These are phyloP conservation scores for Russula griseocarnosa DNA, from an alignment of 768 basidiomycete genomes.

Conservation along the genomic window DNA sequence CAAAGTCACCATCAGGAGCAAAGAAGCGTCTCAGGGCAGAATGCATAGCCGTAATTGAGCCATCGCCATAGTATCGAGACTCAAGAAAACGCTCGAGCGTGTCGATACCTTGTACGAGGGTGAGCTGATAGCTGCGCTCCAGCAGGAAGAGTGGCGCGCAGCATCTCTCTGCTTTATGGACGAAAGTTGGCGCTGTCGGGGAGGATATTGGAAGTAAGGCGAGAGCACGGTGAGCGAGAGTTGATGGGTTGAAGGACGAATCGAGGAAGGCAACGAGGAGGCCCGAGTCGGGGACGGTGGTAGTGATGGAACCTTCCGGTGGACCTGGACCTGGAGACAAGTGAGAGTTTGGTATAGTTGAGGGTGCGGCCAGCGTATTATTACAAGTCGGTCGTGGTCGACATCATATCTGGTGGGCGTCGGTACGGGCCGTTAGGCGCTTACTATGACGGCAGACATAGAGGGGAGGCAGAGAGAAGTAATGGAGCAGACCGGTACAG, in stretches of 20 bases:
- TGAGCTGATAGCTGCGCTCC: slow-evolving; percentile 52
- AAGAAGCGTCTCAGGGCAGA: no score
- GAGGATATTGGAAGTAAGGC: slow-evolving; percentile 36
- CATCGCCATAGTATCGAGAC: slow-evolving; percentile 59
- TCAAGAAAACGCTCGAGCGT: slow-evolving; percentile 79
- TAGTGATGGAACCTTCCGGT: slow-evolving; percentile 17
- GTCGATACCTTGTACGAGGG: slow-evolving; percentile 78
- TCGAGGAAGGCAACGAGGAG: slow-evolving; percentile 73
- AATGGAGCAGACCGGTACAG: no score
- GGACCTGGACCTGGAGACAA: slow-evolving; percentile 8
- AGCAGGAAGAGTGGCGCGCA: slow-evolving; percentile 49
- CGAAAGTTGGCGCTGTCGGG: slow-evolving; percentile 78
- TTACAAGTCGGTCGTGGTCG: no score
- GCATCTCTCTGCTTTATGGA: slow-evolving; percentile 61
- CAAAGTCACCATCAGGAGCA: no score
- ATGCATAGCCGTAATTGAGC: slow-evolving; percentile 32
- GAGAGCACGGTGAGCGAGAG: slow-evolving; percentile 76
- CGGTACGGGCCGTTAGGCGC: no score
- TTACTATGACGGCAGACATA: no score
- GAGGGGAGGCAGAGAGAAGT: no score
- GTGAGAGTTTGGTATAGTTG: slow-evolving; percentile 25
- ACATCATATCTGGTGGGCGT: no score
- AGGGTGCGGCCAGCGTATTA: slow-evolving; percentile 61
- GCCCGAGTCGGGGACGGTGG: slow-evolving; percentile 2
- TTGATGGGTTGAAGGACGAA: slow-evolving; percentile 92